phyloP scores from a whole-genome alignment of 1,284 basidiomycete species.

The Omphalotus olearius region DNA sequence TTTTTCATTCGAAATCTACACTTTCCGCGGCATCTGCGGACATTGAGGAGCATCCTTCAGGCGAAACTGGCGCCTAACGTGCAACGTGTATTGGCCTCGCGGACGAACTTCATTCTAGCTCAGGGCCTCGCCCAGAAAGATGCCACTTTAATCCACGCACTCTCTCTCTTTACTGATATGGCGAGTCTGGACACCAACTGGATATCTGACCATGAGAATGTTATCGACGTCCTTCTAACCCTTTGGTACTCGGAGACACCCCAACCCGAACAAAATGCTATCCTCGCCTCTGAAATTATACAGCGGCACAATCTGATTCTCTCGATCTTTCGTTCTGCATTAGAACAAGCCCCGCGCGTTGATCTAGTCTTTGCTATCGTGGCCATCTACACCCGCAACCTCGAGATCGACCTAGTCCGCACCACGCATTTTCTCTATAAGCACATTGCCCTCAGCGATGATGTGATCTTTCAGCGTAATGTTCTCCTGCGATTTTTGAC shows the following conservation, averaged over 20 bases:
- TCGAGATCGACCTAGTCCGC: slow-evolving; percentile 79
- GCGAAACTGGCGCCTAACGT: slow-evolving; percentile 76
- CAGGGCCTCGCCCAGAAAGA: slow-evolving; percentile 58
- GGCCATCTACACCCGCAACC: slow-evolving; percentile 77
- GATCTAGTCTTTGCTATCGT: slow-evolving; percentile 90
- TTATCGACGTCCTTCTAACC: slow-evolving; percentile 65
- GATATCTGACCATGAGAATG: slow-evolving; percentile 64
- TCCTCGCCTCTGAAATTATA: slow-evolving; percentile 41
- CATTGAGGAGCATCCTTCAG: slow-evolving; percentile 77
- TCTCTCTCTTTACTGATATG: slow-evolving; percentile 79
- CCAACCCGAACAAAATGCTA: slow-evolving; percentile 41
- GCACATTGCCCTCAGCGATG: slow-evolving; percentile 71
- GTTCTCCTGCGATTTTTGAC: slow-evolving; percentile 83
- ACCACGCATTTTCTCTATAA: slow-evolving; percentile 88
- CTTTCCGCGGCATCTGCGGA: slow-evolving; percentile 73
- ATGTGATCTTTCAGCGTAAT: slow-evolving; percentile 72
- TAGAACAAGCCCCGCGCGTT: slow-evolving; percentile 68
- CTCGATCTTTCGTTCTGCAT: slow-evolving; percentile 72
- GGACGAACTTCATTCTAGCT: slow-evolving; percentile 58
- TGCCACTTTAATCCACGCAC: slow-evolving; percentile 56
- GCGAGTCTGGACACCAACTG: slow-evolving; percentile 65
- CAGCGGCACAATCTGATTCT: slow-evolving; percentile 71
- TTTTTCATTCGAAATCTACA: slow-evolving; percentile 83
- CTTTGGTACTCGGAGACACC: slow-evolving; percentile 65
- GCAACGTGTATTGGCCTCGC: slow-evolving; percentile 67